Evolutionary conservation across 2,329 filamentous ascomycete species (phyloP).

Genomic region (Cercospora zeina): DNA sequence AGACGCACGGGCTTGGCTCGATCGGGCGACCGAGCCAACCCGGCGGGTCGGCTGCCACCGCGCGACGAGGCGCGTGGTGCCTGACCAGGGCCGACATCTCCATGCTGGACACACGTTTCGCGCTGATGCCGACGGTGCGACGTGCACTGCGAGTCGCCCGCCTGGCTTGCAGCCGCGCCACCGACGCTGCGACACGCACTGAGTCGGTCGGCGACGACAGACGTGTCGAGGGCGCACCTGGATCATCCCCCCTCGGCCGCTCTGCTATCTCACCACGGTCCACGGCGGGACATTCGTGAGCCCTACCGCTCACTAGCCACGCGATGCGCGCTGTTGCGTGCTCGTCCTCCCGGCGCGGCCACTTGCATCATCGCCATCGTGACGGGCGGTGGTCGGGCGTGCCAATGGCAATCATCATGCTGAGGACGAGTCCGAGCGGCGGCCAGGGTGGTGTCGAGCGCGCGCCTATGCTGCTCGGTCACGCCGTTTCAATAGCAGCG

Average conservation of each 20-base stretch:
- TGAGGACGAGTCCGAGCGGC: neutral
- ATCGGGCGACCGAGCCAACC: slow-evolving; percentile 14
- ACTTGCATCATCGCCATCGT: neutral
- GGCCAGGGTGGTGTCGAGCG: neutral
- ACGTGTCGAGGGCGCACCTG: neutral
- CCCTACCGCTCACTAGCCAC: neutral
- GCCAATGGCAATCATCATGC: neutral
- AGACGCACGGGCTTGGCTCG: neutral
- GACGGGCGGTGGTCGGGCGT: neutral
- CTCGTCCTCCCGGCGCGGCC: neutral
- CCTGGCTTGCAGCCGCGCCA: neutral
- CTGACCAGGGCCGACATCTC: slow-evolving; percentile 15
- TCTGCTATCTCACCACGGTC: neutral
- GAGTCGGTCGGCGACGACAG: neutral
- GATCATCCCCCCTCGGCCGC: neutral
- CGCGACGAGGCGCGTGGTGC: slow-evolving; percentile 12
- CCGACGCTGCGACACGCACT: neutral
- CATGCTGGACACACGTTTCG: neutral
- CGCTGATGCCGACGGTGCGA: slow-evolving; percentile 5
- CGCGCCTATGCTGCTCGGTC: neutral
- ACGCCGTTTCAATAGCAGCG: slow-evolving; percentile 6
- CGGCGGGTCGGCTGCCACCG: slow-evolving; percentile 12
- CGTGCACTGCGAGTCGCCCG: neutral
- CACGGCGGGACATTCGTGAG: neutral
- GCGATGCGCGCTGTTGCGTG: neutral